Conservation (phyloP, 805 yeast genomes). For the Ogataea pini region DNA sequence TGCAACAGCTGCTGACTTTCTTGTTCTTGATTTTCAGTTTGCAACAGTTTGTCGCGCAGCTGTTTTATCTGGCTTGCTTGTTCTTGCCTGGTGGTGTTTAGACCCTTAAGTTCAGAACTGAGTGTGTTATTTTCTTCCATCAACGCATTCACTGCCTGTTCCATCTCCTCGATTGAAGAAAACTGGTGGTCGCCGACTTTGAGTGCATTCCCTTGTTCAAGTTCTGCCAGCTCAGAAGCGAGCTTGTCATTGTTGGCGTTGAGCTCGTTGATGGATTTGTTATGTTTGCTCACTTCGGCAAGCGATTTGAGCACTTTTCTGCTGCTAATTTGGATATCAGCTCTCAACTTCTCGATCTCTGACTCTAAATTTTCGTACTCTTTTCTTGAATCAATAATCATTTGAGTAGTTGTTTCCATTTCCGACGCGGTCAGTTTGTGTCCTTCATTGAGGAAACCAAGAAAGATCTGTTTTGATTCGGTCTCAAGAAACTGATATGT, state of each 20-base stretch:
- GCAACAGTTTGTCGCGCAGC: conserved; percentile 1
- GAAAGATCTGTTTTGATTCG: conserved; percentile 68
- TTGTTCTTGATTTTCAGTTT: neutral
- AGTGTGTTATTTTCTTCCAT: conserved; percentile 16
- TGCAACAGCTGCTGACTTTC: conserved; percentile 6
- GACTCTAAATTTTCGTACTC: conserved; percentile 17
- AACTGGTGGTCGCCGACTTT: conserved; percentile 32
- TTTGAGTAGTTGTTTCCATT: conserved; percentile 21
- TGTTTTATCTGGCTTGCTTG: conserved; percentile 11
- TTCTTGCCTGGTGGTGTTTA: conserved; percentile 16
- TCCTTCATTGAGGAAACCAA: conserved; percentile 48
- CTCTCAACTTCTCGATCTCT: conserved; percentile 24
- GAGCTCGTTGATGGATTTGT: conserved; percentile 28
- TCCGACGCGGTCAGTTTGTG: conserved; percentile 26
- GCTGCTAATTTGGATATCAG: conserved; percentile 20
- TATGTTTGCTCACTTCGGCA: conserved; percentile 36
- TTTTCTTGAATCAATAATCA: conserved; percentile 18
- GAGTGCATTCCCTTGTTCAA: conserved; percentile 25
- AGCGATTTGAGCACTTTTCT: conserved; percentile 24
- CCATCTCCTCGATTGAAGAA: conserved; percentile 34
- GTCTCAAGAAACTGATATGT: conserved; percentile 70
- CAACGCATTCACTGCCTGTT: conserved; percentile 31
- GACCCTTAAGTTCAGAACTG: conserved; percentile 12
- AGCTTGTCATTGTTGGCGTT: conserved; percentile 20
- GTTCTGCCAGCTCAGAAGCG: conserved; percentile 31